Base-by-base conservation (phyloP, 2,329 filamentous ascomycete genomes). In the Colletotrichum scovillei region DNA sequence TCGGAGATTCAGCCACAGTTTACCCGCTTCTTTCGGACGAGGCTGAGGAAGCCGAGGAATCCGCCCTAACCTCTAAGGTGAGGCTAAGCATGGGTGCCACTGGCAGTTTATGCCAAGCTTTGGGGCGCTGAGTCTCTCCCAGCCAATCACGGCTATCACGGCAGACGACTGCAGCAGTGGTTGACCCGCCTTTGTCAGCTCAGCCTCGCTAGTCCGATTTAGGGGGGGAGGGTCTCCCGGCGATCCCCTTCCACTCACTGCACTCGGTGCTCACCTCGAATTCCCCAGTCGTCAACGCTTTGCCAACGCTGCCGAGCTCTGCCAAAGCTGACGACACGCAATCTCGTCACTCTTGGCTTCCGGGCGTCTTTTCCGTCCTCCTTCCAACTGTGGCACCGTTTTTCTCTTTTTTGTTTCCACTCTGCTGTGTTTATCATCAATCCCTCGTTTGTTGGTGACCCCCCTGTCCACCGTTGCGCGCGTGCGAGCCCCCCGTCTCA, bases 121-220 rank as follows among this genome's bases (percentile, higher is more conserved):
- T 73, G 67, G 56, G 71, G 67, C 67, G 62, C 24, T 42, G 22
- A 16, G 46, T 19, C 1, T 1, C 4, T 2, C 3, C 5, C 28
- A 46, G n/a, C 71, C 67, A 73, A 73, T 73, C 67, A 66, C 49
- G 71, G 71, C 46, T 65, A 66, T 14, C 8, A 32, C 67, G 71
- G 71, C 71, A 73, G 56, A 49, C 49, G 4, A 52, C 42, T 49
- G 19, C 42, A 49, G 8, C 4, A 11, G 16, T 22, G 24, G n/a
- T 46, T 5, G 70, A 59, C 12, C 35, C 46, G 26, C 49, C 60
- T 73, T 71, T 73, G 71, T 73, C 67, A 71, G 67, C 71, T 73
- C 71, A 73, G 71, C 67, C 71, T 66, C 62, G 67, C 71, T 73
- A 71, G 67, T 71, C 71, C 67, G 46, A 65, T 71, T 73, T 73